Percentiles rank a stretch among this genome's conserved stretches.
Evolutionary conservation across 2,329 filamentous ascomycete genomes (phyloP).

Genomic region (Clonostachys byssicola): DNA sequence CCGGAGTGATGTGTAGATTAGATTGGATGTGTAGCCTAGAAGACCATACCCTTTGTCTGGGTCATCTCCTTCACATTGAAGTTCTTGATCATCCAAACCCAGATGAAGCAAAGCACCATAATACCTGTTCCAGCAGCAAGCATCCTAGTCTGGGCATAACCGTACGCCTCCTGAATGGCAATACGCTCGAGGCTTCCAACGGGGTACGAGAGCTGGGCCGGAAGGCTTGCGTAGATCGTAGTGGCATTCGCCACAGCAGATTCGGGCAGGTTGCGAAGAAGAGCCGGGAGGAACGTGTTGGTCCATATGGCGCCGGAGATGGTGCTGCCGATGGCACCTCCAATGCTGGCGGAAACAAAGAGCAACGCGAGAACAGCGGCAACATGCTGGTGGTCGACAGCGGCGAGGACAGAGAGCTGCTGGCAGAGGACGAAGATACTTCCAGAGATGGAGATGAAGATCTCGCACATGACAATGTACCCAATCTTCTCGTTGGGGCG

Average conservation of each 20-base stretch:
- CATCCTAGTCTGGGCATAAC: slow-evolving; percentile 36
- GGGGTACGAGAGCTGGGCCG: slow-evolving; percentile 28
- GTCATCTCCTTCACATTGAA: slow-evolving; percentile 21
- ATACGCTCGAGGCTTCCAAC: slow-evolving; percentile 30
- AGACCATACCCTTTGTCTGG: slow-evolving; percentile 22
- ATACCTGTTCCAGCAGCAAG: slow-evolving; percentile 26
- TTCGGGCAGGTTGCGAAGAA: slow-evolving; percentile 31
- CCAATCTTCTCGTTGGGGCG: slow-evolving; percentile 31
- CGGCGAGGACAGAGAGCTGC: slow-evolving; percentile 54
- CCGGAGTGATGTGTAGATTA: no score
- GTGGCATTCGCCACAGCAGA: slow-evolving; percentile 22
- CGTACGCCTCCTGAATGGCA: slow-evolving; percentile 41
- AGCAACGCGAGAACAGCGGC: slow-evolving; percentile 42
- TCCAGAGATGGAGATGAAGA: slow-evolving; percentile 47
- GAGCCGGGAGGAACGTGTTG: slow-evolving; percentile 27
- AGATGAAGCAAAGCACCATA: slow-evolving; percentile 16
- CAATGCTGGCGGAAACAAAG: slow-evolving; percentile 36
- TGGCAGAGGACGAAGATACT: slow-evolving; percentile 49
- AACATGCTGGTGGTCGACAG: slow-evolving; percentile 48
- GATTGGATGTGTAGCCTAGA: slow-evolving; percentile 7
- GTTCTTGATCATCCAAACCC: slow-evolving; percentile 20
- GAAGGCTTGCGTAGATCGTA: slow-evolving; percentile 33
- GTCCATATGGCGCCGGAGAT: slow-evolving; percentile 37
- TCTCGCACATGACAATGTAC: slow-evolving; percentile 47
- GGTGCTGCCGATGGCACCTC: slow-evolving; percentile 37